Conservation (phyloP, 2,329 filamentous ascomycete genomes). For the Xylariaceae sp. region DNA sequence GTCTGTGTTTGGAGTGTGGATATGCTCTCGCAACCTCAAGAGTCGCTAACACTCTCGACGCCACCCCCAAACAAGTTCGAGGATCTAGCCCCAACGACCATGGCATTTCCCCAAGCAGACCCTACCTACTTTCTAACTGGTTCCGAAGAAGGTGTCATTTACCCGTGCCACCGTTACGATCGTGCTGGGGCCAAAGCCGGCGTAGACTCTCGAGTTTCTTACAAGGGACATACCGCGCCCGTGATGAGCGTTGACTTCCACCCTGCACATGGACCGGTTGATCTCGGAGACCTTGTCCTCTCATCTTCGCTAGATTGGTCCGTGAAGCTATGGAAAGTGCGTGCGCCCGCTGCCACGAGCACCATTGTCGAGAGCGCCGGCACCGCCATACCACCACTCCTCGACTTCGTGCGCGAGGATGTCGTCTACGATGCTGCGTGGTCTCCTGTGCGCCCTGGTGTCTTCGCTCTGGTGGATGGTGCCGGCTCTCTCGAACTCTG, state of each 20-base stretch:
- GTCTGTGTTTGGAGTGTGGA: constrained; percentile 97
- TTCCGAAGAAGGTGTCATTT: constrained; percentile 93
- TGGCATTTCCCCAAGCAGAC: constrained; percentile 90
- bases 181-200: constrained; percentile 95
- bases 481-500: constrained; percentile 89
- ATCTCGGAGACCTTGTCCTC: constrained; percentile 88
- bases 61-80: constrained; percentile 86
- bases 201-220: constrained; percentile 81
- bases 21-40: constrained; percentile 94
- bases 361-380: constrained; percentile 47
- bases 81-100: constrained; percentile 88
- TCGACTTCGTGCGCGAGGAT: constrained; percentile 91
- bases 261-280: constrained; percentile 82
- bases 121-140: constrained; percentile 97
- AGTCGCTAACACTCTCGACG: constrained; percentile 81
- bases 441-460: constrained; percentile 89
- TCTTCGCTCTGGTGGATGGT: constrained; percentile 92
- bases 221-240: constrained; percentile 84
- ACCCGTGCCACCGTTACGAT: constrained; percentile 94
- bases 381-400: constrained; percentile 61
- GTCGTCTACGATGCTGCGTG: constrained; percentile 94
- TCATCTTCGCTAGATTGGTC: constrained; percentile 95
- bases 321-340: constrained; percentile 93
- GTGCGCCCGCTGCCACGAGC: constrained; percentile 68
- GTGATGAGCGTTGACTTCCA: constrained; percentile 97